These are phyloP conservation scores for Areca catechu DNA, from an alignment of 176 grass and related monocot species.

Conservation along the genomic window DNA sequence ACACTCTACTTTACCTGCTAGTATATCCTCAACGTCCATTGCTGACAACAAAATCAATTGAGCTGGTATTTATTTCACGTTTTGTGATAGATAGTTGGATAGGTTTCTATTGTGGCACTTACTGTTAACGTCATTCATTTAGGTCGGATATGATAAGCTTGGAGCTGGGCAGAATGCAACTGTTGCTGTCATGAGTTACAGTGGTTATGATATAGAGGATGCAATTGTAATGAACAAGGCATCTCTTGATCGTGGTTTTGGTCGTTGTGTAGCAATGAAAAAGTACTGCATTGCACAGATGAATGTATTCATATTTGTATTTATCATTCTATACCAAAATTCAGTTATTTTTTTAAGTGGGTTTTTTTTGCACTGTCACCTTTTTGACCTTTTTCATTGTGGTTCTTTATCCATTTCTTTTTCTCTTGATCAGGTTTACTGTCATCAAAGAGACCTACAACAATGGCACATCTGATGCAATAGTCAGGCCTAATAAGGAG, in stretches of 20 bases:
- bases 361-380: too few species aligned
- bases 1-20: constrained; percentile 78
- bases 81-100: neutral
- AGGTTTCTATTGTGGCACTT: neutral
- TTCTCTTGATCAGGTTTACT: constrained; percentile 47
- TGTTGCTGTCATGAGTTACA: constrained; percentile 95
- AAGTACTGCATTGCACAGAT: constrained; percentile 37
- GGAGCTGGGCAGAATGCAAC: constrained; percentile 95
- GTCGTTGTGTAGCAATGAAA: constrained; percentile 94
- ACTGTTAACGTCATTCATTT: constrained; percentile 23
- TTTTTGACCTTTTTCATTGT: neutral
- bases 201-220: constrained; percentile 99
- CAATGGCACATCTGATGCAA: constrained; percentile 50
- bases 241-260: constrained; percentile 95
- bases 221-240: constrained; percentile 99
- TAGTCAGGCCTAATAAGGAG: constrained; percentile 51
- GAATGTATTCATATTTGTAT: too few species aligned
- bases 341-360: too few species aligned
- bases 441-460: constrained; percentile 46
- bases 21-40: constrained; percentile 89
- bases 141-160: constrained; percentile 88
- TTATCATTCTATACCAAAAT: too few species aligned
- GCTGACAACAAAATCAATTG: constrained; percentile 94
- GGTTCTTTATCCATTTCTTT: constrained; percentile 17
- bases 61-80: constrained; percentile 54